Conservation (phyloP, 2,329 filamentous ascomycete genomes). For the Thielaviopsis musarum region DNA sequence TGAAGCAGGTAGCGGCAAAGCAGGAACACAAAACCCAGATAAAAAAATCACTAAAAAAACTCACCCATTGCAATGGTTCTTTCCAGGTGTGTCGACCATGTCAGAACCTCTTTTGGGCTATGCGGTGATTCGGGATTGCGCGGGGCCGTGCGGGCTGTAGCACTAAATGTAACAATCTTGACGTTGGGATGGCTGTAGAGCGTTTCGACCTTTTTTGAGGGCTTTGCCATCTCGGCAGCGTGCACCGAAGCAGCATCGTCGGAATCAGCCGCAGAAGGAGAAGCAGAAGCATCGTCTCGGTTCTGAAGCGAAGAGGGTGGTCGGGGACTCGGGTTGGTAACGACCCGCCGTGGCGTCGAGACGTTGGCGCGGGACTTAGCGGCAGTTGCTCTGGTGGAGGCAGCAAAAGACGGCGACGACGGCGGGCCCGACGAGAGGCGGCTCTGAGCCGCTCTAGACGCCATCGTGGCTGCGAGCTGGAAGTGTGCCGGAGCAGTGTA, state of each 20-base stretch:
- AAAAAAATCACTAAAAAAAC: conserved; percentile 14
- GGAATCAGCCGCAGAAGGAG: conserved; percentile 1
- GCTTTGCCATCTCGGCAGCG: neutral
- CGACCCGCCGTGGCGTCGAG: conserved; percentile 9
- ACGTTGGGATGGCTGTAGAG: conserved; percentile 58
- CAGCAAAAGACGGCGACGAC: conserved; percentile 9
- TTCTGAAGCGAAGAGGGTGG: conserved; percentile 1
- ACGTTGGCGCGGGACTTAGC: conserved; percentile 4
- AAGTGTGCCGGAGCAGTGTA: neutral
- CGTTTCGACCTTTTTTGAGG: conserved; percentile 36
- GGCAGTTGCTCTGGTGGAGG: conserved; percentile 7
- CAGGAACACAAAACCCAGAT: neutral
- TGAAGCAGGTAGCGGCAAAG: no score
- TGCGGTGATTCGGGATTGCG: conserved; percentile 21
- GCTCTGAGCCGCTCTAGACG: conserved; percentile 8
- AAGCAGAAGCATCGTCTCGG: conserved; percentile 3
- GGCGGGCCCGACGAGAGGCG: conserved; percentile 6
- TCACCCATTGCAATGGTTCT: conserved; percentile 63
- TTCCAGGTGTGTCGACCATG: conserved; percentile 62
- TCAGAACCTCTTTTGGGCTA: conserved; percentile 38
- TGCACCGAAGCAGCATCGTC: neutral
- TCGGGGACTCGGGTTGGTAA: conserved; percentile 9
- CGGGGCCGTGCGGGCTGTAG: conserved; percentile 18
- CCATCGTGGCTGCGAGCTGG: neutral
- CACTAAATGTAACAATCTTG: conserved; percentile 45